Conservation (phyloP, 2,329 filamentous ascomycete species). For the Botrytis galanthina region DNA sequence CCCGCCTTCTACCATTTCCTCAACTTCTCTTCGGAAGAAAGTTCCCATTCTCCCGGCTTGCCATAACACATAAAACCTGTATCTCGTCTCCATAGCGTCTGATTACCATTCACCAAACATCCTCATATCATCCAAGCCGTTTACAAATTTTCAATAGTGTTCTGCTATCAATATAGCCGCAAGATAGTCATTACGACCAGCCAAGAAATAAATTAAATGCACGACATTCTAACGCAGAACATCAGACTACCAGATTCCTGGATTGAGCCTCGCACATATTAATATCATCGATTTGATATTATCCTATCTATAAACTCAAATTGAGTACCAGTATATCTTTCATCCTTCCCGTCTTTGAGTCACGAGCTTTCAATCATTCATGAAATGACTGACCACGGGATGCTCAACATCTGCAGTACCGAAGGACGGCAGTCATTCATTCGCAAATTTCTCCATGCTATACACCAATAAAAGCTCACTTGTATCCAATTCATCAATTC, state of each 20-base stretch:
- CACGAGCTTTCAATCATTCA: constrained; percentile 7
- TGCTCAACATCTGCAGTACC: not conserved
- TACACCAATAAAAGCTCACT: not conserved
- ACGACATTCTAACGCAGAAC: constrained; percentile 10
- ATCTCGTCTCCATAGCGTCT: not conserved
- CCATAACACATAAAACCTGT: not conserved
- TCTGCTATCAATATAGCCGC: not conserved
- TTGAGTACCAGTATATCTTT: not conserved
- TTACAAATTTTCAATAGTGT: not conserved
- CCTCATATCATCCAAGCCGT: not conserved
- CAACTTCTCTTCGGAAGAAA: not conserved
- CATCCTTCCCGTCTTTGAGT: constrained; percentile 3
- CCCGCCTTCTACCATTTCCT: not conserved
- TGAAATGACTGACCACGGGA: constrained; percentile 2
- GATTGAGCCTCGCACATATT: constrained; percentile 11
- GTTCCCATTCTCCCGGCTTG: not conserved
- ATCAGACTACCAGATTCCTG: constrained; percentile 12
- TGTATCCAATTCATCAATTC: not conserved
- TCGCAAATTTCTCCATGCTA: not conserved
- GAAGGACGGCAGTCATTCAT: constrained; percentile 6
- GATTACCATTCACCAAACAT: not conserved
- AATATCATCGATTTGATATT: not conserved
- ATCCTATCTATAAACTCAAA: not conserved
- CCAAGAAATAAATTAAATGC: constrained; percentile 13
- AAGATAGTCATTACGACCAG: not conserved